Base-by-base conservation (phyloP, 306 rosid species). In the Gleditsia sinensis region DNA sequence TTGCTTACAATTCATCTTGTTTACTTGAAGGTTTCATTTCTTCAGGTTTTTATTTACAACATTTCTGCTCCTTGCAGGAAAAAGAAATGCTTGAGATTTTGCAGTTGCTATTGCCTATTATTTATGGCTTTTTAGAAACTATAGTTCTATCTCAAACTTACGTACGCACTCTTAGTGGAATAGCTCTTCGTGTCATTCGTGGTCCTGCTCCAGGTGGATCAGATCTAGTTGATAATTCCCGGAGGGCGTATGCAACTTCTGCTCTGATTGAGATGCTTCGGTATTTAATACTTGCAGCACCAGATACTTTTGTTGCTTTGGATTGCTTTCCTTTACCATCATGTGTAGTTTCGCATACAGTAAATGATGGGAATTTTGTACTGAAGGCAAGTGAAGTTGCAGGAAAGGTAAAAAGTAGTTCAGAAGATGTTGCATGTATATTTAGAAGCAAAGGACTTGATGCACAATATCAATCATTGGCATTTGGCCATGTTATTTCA, bases 121-220 rank as follows among this genome's bases (percentile, higher is more conserved):
- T 94, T 72, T 91, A 89, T 81, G 98, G 97, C 16, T 86, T 88
- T 77, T 46, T 94, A 82, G 97, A 94, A 83, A 86, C 83, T 64
- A 69, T 91, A 67, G 87, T 94, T 56, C 87, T 85, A 64, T 94
- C 98, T 81, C 98, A 94, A 83, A 84, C 92, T 23, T 94, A 91
- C 84, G 98, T 94, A 45, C 92, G 91, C 34, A 83, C 72, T 73
- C 94, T 94, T 61, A 92, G 88, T 68, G 90, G 89, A 71, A 74
- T 87, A 75, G 92, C 92, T 43, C 76, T 94, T 79, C 88, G 88
- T 70, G 79, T 88, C 68, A 85, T 94, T 19, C 88, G 87, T 7
- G 96, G 88, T 74, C 92, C 98, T 76, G 88, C 93, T 77, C 88
- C 95, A 6, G 97, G 98, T 74, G 92, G 97, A 69, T 94, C 97